Evolutionary conservation across 2,329 filamentous ascomycete genomes (phyloP).

Genomic region (Fusarium austroafricanum): DNA sequence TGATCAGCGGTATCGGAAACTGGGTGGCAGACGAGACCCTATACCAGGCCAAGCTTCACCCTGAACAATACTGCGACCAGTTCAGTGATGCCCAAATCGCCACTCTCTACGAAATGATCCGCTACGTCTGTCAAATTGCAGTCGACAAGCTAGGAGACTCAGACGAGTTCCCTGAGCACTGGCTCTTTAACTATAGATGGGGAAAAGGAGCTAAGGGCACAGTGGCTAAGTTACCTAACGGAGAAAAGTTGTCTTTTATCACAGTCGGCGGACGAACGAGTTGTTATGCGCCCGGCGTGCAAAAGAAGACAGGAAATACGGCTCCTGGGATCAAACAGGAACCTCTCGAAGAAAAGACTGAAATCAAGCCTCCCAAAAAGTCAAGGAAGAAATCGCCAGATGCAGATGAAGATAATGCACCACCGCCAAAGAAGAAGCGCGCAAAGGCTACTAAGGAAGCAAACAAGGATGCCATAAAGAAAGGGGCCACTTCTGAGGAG

Average conservation of each 20-base stretch:
- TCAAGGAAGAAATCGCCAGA: conserved; percentile 40
- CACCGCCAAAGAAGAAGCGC: conserved; percentile 43
- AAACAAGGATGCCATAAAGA: conserved; percentile 40
- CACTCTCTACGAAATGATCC: conserved; percentile 76
- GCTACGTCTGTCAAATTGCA: conserved; percentile 83
- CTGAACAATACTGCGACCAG: conserved; percentile 91
- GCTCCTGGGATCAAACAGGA: conserved; percentile 58
- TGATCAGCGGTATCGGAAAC: conserved; percentile 93
- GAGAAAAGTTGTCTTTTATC: conserved; percentile 85
- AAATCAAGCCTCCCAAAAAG: conserved; percentile 44
- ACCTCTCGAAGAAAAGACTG: conserved; percentile 46
- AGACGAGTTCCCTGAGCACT: conserved; percentile 84
- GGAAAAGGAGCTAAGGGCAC: conserved; percentile 84
- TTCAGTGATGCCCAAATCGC: conserved; percentile 78
- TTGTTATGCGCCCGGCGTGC: conserved; percentile 84
- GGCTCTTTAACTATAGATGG: conserved; percentile 92
- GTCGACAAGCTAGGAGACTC: conserved; percentile 85
- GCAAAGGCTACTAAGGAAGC: conserved; percentile 38
- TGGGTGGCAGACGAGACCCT: conserved; percentile 97
- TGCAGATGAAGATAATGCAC: conserved; percentile 40
- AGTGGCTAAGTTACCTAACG: conserved; percentile 77
- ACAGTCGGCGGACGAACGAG: conserved; percentile 93
- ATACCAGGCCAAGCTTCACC: conserved; percentile 89
- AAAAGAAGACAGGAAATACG: conserved; percentile 77
- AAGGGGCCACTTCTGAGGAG: conserved; percentile 14